Conservation (phyloP, 2,329 filamentous ascomycete species). For the Westerdykella ornata region DNA sequence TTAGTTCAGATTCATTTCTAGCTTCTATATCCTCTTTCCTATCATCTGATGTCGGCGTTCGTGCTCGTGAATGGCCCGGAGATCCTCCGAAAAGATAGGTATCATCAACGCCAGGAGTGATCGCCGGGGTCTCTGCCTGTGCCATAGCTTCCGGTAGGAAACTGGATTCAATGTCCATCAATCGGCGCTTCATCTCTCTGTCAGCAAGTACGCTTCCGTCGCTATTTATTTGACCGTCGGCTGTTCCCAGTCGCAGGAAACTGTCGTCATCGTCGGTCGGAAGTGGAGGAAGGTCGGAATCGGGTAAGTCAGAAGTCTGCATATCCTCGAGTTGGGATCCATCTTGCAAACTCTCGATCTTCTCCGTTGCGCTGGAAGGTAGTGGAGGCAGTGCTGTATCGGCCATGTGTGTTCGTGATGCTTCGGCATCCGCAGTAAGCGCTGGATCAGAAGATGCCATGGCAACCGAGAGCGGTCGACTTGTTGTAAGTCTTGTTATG, state of each 20-base stretch:
- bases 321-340: slow-evolving; percentile 29
- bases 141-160: slow-evolving; percentile 52
- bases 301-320: slow-evolving; percentile 28
- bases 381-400: no score
- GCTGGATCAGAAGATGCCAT: no score
- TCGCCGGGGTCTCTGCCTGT: slow-evolving; percentile 18
- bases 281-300: slow-evolving; percentile 37
- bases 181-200: slow-evolving; percentile 52
- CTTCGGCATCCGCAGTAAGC: slow-evolving; percentile 19
- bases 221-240: slow-evolving; percentile 25
- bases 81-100: slow-evolving; percentile 43
- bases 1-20: slow-evolving; percentile 12
- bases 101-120: slow-evolving; percentile 38
- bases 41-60: slow-evolving; percentile 9
- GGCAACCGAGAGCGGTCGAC: no score
- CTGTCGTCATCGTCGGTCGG: slow-evolving; percentile 38
- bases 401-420: slow-evolving; percentile 14
- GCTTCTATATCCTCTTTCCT: slow-evolving; percentile 1
- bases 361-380: no score
- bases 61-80: slow-evolving; percentile 23
- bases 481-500: no score
- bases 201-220: slow-evolving; percentile 47
- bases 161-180: slow-evolving; percentile 59
- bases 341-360: slow-evolving; percentile 9
- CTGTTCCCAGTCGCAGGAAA: slow-evolving; percentile 29